Base-by-base conservation (phyloP, 176 grass and related monocot species). In the Dendrocalamus sinicus region DNA sequence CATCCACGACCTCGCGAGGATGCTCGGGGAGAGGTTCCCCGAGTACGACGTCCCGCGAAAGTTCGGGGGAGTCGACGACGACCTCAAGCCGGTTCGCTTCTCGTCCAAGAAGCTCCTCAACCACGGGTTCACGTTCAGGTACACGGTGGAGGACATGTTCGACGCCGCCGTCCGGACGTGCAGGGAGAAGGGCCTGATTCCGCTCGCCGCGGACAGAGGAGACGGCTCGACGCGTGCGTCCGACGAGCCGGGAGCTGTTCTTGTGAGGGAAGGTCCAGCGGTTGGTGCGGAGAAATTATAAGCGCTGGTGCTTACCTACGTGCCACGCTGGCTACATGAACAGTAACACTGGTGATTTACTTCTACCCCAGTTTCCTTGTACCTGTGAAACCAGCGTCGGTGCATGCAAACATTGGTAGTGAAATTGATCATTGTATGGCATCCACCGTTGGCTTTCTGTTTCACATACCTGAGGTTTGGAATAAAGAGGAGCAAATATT, bases 121-220 rank as follows among this genome's bases (percentile, higher is more conserved):
- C 40, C 81, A 82, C 23, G 95, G 93, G 19, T 98, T 92, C 85
- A 48, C 85, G 80, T 95, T 95, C 89, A 80, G 83, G 89, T 92
- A 92, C 89, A 89, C 83, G 12, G 8, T 78, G 40, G 89, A 95
- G 83, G 95, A 98, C 79, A 98, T 98, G 95, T 95, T 87, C 80
- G 89, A 95, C 70, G 70, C 64, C 4, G 95, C 91, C 30, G 72
- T 98, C 67, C 26, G 45, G 44, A 89, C 91, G 12, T 98, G 95
- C 91, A 60, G 91, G 67, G 91, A 98, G 45, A 98, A 89, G 85
- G 82, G 87, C 14, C 86, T 98, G 3, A 81, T 93, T 35, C 92
- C 90, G 1, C 79, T 71, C 9, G 81, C 75, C 35, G 60, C 78
- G 1, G 53, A 17, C 12, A 54, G 11, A 5, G 82, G 16, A 28